A percentile compares a stretch with the other conserved stretches of the same genome.
phyloP scores from a whole-genome alignment of 495 filamentous ascomycete species.

The Pseudevernia furfuracea region DNA sequence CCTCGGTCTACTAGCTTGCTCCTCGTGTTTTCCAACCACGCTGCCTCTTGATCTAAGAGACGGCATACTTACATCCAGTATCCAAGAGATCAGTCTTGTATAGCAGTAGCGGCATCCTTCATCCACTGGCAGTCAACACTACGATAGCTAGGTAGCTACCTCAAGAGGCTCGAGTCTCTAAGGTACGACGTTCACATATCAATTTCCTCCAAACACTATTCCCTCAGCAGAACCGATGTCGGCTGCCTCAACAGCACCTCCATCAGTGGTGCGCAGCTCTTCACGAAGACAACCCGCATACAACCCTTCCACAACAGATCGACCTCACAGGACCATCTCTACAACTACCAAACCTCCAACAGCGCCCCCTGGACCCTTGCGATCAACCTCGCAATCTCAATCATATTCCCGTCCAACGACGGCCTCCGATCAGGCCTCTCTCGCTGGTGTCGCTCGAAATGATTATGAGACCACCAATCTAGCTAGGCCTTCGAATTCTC shows the following conservation, averaged over 20 bases:
- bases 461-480: conserved; percentile 52
- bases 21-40: neutral
- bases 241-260: conserved; percentile 23
- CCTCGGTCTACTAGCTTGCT: conserved; percentile 1
- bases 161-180: neutral
- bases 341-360: conserved; percentile 38
- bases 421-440: conserved; percentile 43
- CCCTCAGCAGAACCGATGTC: conserved; percentile 16
- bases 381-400: conserved; percentile 45
- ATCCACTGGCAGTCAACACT: neutral
- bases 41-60: neutral
- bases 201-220: neutral
- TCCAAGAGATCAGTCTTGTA: neutral
- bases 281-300: conserved; percentile 25
- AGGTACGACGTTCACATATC: neutral
- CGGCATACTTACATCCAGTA: neutral
- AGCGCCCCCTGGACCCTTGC: conserved; percentile 31
- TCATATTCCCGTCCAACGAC: conserved; percentile 44
- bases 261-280: conserved; percentile 24
- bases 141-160: neutral
- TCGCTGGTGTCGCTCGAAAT: conserved; percentile 47
- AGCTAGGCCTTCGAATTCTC: conserved; percentile 41
- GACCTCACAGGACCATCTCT: conserved; percentile 51
- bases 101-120: neutral
- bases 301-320: conserved; percentile 38